Evolutionary conservation across 441 rosid genomes (phyloP).

Genomic region (Erysimum pusillum): DNA sequence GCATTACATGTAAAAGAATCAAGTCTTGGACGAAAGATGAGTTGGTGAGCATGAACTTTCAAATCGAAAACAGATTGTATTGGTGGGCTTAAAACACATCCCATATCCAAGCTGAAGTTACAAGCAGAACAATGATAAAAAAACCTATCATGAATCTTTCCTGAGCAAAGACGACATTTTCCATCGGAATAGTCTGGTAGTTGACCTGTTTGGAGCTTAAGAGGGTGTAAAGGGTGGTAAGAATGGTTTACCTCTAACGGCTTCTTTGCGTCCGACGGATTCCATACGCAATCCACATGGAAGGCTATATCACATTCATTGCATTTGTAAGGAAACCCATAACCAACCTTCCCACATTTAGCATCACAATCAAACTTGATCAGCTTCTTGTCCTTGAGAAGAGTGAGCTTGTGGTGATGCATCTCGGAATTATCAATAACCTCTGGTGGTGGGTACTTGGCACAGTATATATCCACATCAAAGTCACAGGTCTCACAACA

Average conservation of each 20-base stretch:
- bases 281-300: not conserved
- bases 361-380: not conserved
- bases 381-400: not conserved
- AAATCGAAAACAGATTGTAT: not conserved
- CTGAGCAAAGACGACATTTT: not conserved
- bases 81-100: not conserved
- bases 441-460: not conserved
- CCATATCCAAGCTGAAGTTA: not conserved
- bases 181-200: not conserved
- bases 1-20: constrained; percentile 36
- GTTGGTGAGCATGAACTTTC: constrained; percentile 18
- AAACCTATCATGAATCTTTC: not conserved
- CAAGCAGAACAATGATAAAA: constrained; percentile 7
- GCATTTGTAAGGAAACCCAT: not conserved
- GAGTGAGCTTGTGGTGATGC: constrained; percentile 9
- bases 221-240: not conserved
- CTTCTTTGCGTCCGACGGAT: not conserved
- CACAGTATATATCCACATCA: not conserved
- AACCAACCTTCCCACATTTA: not conserved
- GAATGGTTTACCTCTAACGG: not conserved
- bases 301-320: not conserved
- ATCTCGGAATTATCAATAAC: constrained; percentile 42
- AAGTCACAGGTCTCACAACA: constrained; percentile 19
- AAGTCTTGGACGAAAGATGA: constrained; percentile 5
- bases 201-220: not conserved